These are phyloP conservation scores for Starmerella khaoyaiensis DNA, from an alignment of 805 yeast species.

Conservation along the genomic window DNA sequence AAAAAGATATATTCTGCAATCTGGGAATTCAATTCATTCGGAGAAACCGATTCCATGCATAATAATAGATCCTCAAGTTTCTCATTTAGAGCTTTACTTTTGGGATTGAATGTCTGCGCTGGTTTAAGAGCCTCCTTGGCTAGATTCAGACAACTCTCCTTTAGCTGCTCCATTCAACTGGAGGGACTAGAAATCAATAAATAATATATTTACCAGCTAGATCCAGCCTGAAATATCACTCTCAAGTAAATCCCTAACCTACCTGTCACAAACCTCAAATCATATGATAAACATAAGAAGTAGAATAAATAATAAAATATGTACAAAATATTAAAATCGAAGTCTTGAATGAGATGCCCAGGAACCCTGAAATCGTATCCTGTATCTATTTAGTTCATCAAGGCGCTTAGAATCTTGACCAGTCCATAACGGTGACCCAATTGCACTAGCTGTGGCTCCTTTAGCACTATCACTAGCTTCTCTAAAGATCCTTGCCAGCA, in stretches of 20 bases:
- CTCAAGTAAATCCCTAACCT: too few relatives aligned
- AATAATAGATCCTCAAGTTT: constrained; percentile 4
- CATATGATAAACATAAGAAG: too few relatives aligned
- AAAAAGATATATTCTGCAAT: constrained; percentile 51
- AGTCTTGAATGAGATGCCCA: constrained; percentile 14
- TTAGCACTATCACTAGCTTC: constrained; percentile 23
- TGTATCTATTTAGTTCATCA: constrained; percentile 21
- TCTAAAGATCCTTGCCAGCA: constrained; percentile 22
- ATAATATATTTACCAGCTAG: too few relatives aligned
- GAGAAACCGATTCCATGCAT: background rate
- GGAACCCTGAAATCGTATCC: constrained; percentile 17
- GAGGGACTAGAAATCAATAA: too few relatives aligned
- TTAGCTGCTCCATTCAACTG: constrained; percentile 17
- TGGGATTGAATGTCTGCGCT: constrained; percentile 9
- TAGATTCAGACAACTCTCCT: constrained; percentile 13
- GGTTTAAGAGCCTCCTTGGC: constrained; percentile 19
- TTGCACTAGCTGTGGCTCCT: constrained; percentile 17
- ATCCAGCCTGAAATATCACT: too few relatives aligned
- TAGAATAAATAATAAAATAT: constrained; percentile 1
- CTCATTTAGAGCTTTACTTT: background rate
- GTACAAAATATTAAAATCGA: constrained; percentile 10
- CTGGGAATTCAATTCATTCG: background rate
- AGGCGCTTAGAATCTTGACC: constrained; percentile 22
- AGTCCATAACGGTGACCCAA: constrained; percentile 24
- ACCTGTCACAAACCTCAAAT: too few relatives aligned